Conservation (phyloP, 805 yeast species). For the Huiozyma sinensis region DNA sequence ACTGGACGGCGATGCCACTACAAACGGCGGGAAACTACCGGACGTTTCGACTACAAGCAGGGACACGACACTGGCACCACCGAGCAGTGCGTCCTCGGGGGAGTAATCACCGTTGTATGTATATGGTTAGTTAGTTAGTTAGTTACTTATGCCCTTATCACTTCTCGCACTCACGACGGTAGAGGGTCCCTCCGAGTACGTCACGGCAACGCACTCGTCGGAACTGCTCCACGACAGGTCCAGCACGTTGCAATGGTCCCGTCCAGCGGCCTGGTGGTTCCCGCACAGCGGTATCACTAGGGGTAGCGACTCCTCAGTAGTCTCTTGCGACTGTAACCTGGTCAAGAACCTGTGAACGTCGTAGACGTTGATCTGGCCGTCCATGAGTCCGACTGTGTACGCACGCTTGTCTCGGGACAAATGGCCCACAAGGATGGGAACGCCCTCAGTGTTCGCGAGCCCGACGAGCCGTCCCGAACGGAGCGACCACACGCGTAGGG, state of each 20-base stretch:
- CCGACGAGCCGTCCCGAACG: slow-evolving; percentile 14
- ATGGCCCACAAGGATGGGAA: slow-evolving; percentile 44
- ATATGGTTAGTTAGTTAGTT: too few species aligned
- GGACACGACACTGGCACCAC: neutral
- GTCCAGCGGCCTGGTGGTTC: slow-evolving; percentile 9
- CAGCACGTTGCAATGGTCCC: slow-evolving; percentile 5
- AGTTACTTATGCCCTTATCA: too few species aligned
- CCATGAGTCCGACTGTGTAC: slow-evolving; percentile 56
- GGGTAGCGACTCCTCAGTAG: neutral
- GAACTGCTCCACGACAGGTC: slow-evolving; percentile 29
- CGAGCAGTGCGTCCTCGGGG: too few species aligned
- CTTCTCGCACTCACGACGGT: neutral
- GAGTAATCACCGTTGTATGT: too few species aligned
- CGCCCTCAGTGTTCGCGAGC: slow-evolving; percentile 33
- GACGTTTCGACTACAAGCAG: neutral
- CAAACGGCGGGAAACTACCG: neutral
- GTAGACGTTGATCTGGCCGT: slow-evolving; percentile 50
- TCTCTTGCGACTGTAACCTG: neutral
- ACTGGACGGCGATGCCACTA: neutral
- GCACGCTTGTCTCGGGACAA: slow-evolving; percentile 40
- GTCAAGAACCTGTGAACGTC: slow-evolving; percentile 23
- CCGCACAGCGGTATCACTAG: slow-evolving; percentile 8
- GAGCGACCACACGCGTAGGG: slow-evolving; percentile 58
- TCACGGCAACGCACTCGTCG: slow-evolving; percentile 21
- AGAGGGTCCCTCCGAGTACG: slow-evolving; percentile 12